These are phyloP conservation scores for Glycyrrhiza uralensis DNA, from an alignment of 306 rosid species.

Conservation along the genomic window DNA sequence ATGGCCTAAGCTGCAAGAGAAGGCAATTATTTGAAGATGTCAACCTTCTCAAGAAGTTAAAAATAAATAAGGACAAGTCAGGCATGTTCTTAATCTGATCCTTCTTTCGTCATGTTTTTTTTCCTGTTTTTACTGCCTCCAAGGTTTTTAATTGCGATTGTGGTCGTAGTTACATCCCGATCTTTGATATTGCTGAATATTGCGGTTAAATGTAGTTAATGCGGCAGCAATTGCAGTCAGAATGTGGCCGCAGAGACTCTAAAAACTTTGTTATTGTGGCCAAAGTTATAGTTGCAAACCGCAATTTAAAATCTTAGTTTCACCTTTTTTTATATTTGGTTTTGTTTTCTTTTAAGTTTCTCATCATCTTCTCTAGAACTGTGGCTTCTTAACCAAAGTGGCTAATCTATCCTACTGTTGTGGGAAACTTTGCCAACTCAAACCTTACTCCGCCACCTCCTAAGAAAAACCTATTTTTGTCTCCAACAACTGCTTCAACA, in stretches of 20 bases:
- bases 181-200: too few species aligned
- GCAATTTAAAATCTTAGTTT: too few species aligned
- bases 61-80: slow-evolving; percentile 50
- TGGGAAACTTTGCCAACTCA: background rate
- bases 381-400: background rate
- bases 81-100: slow-evolving; percentile 34
- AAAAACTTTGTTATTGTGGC: too few species aligned
- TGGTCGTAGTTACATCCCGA: too few species aligned
- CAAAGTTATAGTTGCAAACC: too few species aligned
- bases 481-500: background rate
- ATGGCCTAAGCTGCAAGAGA: slow-evolving; percentile 54
- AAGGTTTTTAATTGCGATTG: too few species aligned
- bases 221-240: too few species aligned
- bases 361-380: background rate
- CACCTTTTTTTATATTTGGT: background rate
- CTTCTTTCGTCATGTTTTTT: background rate
- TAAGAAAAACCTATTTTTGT: background rate
- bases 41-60: slow-evolving; percentile 58
- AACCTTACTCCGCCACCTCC: background rate
- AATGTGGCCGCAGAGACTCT: too few species aligned
- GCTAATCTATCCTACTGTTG: background rate
- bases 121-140: background rate
- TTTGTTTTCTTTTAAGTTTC: too few species aligned
- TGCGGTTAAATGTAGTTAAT: too few species aligned
- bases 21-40: slow-evolving; percentile 49